Percentiles rank a stretch among this genome's conserved stretches.
Conservation (phyloP, 2,329 filamentous ascomycete genomes). For the Calycina marina region DNA sequence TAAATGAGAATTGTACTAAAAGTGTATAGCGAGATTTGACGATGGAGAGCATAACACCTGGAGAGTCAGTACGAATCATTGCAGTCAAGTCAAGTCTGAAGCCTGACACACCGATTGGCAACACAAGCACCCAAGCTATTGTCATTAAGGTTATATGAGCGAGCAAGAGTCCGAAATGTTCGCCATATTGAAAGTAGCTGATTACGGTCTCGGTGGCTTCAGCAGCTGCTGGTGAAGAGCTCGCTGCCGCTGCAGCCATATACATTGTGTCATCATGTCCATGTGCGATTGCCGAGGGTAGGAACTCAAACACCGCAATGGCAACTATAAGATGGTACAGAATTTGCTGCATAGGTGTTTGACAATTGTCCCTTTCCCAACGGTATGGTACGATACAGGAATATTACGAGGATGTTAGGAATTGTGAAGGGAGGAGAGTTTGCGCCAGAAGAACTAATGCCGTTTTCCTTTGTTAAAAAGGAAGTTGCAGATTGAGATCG, state of each 20-base stretch:
- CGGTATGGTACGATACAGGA: no score
- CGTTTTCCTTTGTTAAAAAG: no score
- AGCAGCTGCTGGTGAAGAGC: no score
- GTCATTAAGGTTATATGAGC: conserved; percentile 57
- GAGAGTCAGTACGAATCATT: conserved; percentile 2
- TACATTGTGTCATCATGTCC: conserved; percentile 11
- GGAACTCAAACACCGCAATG: conserved; percentile 6
- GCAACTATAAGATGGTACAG: neutral
- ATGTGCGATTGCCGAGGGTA: conserved; percentile 5
- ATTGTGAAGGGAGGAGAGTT: no score
- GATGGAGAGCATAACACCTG: conserved; percentile 65
- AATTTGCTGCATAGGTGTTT: conserved; percentile 2
- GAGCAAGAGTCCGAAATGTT: conserved; percentile 25
- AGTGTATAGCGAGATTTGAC: conserved; percentile 64
- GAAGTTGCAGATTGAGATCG: no score
- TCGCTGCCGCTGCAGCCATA: conserved; percentile 4
- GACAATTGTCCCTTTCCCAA: no score
- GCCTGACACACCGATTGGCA: conserved; percentile 56
- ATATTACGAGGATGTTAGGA: no score
- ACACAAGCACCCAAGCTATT: conserved; percentile 51
- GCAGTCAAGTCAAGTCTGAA: neutral
- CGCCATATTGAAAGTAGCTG: conserved; percentile 28
- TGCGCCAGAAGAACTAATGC: no score
- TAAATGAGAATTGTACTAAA: conserved; percentile 51
- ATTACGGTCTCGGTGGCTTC: conserved; percentile 22